Base-by-base conservation (phyloP, 1,284 basidiomycete genomes). In the Inonotus hispidus region DNA sequence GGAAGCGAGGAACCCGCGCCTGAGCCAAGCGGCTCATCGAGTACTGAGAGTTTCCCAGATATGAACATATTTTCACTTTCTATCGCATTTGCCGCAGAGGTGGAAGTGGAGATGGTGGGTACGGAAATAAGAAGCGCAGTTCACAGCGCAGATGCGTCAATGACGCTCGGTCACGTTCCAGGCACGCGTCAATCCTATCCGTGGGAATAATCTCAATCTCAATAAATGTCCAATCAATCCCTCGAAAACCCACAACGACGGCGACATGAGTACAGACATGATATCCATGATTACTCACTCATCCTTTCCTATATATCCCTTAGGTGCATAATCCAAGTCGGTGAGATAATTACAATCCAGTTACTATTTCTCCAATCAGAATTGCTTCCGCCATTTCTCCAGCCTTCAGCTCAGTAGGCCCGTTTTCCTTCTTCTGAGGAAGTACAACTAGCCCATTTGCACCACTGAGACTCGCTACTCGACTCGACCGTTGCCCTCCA, bases 401-500 rank as follows among this genome's bases (percentile, higher is more conserved):
- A 1, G 69, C 73, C 50, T 81, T 75, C 37, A 89, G 60, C 46
- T 71, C 73, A 13, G 70, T 68, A 29, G 74, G 76, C 0, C 73
- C 75, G 1, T 68, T 75, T 2, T 77, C 77, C 7, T 65, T 59
- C 68, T 72, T 65, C 70, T 72, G 64, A 67, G 90, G 91, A 38
- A 93, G 70, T n/a, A 85, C 77, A 0, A 90, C 81, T 49, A 94
- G 73, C 1, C 85, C 91, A 68, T 93, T 93, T 16, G 90, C 90
- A 1, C 85, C 87, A 54, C 81, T 85, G 58, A 94, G 70, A 66
- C 90, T 92, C 1, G 87, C 87, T 1, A 88, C 85, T 14, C 90
- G 77, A 67, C 88, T 91, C 16, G 90, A 92, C 10, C 91, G 77
- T 70, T 94, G 92, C 0, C 90, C 89, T n/a, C 92, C 92, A 0